phyloP scores from a whole-genome alignment of 352 stramenopile species.

The Pythium aphanidermatum region DNA sequence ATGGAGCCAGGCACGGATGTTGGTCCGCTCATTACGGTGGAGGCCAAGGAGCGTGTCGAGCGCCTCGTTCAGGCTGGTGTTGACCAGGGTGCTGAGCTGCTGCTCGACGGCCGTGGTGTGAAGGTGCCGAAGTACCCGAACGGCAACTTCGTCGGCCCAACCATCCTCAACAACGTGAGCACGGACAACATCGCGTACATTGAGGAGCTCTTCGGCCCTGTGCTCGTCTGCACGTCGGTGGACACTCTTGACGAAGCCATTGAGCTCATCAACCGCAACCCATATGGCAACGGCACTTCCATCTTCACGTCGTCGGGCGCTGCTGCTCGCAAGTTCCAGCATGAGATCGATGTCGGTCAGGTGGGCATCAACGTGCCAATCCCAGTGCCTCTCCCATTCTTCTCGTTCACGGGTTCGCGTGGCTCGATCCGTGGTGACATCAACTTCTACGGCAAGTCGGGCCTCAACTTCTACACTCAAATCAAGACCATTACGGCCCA shows the following conservation, averaged over 20 bases:
- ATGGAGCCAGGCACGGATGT: slow-evolving; percentile 66
- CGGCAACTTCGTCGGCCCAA: slow-evolving; percentile 96
- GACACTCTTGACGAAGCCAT: slow-evolving; percentile 96
- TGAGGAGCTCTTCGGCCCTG: slow-evolving; percentile 98
- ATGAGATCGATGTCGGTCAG: slow-evolving; percentile 95
- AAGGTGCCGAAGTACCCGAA: slow-evolving; percentile 89
- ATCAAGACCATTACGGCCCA: slow-evolving; percentile 97
- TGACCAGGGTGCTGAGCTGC: slow-evolving; percentile 83
- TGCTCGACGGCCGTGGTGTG: slow-evolving; percentile 91
- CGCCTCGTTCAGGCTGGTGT: slow-evolving; percentile 86
- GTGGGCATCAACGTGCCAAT: slow-evolving; percentile 97
- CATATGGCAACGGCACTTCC: slow-evolving; percentile 96
- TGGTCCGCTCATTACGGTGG: slow-evolving; percentile 88
- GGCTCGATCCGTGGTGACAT: slow-evolving; percentile 93
- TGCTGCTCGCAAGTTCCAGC: slow-evolving; percentile 95
- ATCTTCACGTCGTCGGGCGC: slow-evolving; percentile 95
- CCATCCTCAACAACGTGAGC: slow-evolving; percentile 82
- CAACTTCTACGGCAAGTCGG: slow-evolving; percentile 97
- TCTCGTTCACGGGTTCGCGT: slow-evolving; percentile 96
- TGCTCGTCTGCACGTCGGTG: slow-evolving; percentile 88
- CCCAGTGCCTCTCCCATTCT: slow-evolving; percentile 96
- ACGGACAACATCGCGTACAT: slow-evolving; percentile 88
- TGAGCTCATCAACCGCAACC: slow-evolving; percentile 93
- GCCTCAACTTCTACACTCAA: slow-evolving; percentile 97
- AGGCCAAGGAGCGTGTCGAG: slow-evolving; percentile 86